A percentile compares a stretch with the other conserved stretches of the same genome.
phyloP scores from a whole-genome alignment of 495 filamentous ascomycete species.

The Antarctomyces pellizariae region DNA sequence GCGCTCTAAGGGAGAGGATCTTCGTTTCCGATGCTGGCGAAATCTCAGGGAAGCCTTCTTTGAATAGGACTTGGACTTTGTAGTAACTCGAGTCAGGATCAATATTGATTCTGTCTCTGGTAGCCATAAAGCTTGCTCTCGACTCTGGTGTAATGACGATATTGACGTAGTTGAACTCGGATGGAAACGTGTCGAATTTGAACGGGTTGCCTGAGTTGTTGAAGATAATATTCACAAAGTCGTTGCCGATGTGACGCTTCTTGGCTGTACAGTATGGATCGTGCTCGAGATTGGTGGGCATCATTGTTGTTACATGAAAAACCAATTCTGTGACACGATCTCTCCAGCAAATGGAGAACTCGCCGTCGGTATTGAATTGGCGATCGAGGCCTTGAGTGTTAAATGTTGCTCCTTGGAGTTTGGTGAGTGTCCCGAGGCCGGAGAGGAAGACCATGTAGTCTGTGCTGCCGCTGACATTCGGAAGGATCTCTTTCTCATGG shows the following conservation, averaged over 20 bases:
- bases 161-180: conserved; percentile 85
- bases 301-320: conserved; percentile 88
- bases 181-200: conserved; percentile 76
- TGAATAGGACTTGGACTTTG: conserved; percentile 63
- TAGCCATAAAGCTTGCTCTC: conserved; percentile 32
- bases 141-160: conserved; percentile 85
- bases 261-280: conserved; percentile 62
- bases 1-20: conserved; percentile 51
- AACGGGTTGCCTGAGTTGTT: conserved; percentile 82
- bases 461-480: conserved; percentile 57
- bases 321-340: conserved; percentile 87
- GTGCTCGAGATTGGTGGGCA: conserved; percentile 63
- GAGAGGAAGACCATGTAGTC: conserved; percentile 72
- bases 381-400: conserved; percentile 88
- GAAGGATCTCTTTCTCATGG: conserved; percentile 56
- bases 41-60: conserved; percentile 67
- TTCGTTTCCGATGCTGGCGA: conserved; percentile 75
- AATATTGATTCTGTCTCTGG: conserved; percentile 16
- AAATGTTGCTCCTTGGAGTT: conserved; percentile 57
- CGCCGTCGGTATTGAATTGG: conserved; percentile 49
- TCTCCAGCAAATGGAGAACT: conserved; percentile 76
- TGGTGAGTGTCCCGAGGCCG: conserved; percentile 56
- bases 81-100: conserved; percentile 52
- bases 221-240: conserved; percentile 94
- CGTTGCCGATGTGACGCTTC: conserved; percentile 91